phyloP scores from a whole-genome alignment of 805 yeast genomes.

The Wickerhamiella qilinensis region DNA sequence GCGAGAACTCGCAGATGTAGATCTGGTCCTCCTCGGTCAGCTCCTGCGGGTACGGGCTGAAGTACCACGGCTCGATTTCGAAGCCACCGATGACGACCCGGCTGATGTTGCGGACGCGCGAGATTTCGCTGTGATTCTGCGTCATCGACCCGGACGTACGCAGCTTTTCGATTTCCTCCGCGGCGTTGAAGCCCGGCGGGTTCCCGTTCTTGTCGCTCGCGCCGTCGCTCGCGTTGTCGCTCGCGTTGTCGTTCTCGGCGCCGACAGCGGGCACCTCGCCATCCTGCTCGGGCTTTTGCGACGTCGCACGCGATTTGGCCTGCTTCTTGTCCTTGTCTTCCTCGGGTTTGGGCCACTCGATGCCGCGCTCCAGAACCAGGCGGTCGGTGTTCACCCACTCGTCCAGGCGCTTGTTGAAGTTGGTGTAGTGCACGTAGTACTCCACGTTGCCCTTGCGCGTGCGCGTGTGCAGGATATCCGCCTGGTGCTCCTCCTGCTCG shows the following conservation, averaged over 20 bases:
- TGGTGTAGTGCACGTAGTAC: slow-evolving; percentile 87
- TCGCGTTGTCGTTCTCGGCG: slow-evolving; percentile 5
- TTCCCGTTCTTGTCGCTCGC: slow-evolving; percentile 75
- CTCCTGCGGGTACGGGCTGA: slow-evolving; percentile 92
- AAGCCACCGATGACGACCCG: slow-evolving; percentile 74
- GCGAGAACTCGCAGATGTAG: slow-evolving; percentile 80
- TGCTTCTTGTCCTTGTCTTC: slow-evolving; percentile 23
- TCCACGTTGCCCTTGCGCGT: slow-evolving; percentile 58
- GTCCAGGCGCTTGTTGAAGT: slow-evolving; percentile 89
- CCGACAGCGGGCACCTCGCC: slow-evolving; percentile 19
- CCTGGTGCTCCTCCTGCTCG: slow-evolving; percentile 63
- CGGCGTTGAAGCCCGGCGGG: slow-evolving; percentile 63
- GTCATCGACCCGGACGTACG: slow-evolving; percentile 97
- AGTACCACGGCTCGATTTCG: slow-evolving; percentile 97
- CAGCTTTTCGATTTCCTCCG: slow-evolving; percentile 81
- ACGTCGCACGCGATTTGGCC: slow-evolving; percentile 6
- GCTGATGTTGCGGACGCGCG: slow-evolving; percentile 72
- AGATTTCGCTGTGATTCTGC: slow-evolving; percentile 71
- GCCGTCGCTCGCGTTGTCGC: slow-evolving; percentile 50
- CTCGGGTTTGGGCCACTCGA: slow-evolving; percentile 46
- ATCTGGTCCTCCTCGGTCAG: slow-evolving; percentile 81
- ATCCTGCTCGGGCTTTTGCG: slow-evolving; percentile 14
- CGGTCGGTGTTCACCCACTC: slow-evolving; percentile 76
- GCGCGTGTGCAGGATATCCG: slow-evolving; percentile 71
- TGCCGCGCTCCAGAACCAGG: slow-evolving; percentile 53